Conservation (phyloP, 2,329 filamentous ascomycete genomes). For the Mariannaea sp. region DNA sequence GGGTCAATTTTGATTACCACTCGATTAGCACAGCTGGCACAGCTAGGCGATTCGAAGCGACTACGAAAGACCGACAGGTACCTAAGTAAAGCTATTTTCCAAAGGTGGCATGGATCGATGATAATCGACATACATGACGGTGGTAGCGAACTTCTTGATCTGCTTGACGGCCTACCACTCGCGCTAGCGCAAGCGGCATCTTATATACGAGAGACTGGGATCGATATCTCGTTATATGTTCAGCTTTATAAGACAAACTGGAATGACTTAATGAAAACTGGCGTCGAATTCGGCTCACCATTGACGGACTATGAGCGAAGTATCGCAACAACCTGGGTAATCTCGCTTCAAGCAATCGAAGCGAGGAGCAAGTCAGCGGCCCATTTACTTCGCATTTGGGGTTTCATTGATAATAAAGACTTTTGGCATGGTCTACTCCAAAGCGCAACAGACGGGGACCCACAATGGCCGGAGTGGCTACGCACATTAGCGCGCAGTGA, state of each 20-base stretch:
- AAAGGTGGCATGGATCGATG: neutral
- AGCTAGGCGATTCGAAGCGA: constrained; percentile 1
- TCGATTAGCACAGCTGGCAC: neutral
- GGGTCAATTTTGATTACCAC: constrained; percentile 2
- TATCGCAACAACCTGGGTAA: neutral
- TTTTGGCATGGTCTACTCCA: constrained; percentile 9
- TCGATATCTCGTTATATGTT: neutral
- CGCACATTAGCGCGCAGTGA: neutral
- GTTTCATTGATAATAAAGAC: constrained; percentile 9
- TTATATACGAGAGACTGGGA: neutral
- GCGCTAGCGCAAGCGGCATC: constrained; percentile 4
- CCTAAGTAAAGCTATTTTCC: neutral
- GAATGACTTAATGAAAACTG: constrained; percentile 2
- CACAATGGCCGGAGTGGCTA: too few relatives aligned
- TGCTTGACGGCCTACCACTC: constrained; percentile 1
- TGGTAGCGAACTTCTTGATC: neutral
- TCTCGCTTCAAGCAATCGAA: constrained; percentile 5
- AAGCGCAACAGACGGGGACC: neutral
- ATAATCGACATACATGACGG: too few relatives aligned
- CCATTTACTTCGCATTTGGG: constrained; percentile 6
- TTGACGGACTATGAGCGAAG: constrained; percentile 6
- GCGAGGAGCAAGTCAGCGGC: neutral
- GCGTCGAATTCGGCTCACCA: neutral
- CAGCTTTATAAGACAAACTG: neutral
- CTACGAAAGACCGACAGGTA: neutral